Conservation (phyloP, 768 basidiomycete genomes). For the Tulasnella sp. region DNA sequence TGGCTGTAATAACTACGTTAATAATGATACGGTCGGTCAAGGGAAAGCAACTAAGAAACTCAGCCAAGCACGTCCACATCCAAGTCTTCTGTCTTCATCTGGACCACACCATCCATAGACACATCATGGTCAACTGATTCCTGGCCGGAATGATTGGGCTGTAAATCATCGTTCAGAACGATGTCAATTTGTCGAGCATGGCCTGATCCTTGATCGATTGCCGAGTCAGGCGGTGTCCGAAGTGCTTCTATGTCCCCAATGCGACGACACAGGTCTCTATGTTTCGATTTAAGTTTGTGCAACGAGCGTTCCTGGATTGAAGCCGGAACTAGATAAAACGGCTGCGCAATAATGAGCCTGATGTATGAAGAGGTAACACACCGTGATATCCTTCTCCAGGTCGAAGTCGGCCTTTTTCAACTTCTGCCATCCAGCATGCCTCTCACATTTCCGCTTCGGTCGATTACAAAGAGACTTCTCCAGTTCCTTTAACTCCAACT, state of each 20-base stretch:
- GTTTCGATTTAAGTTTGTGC: conserved; percentile 49
- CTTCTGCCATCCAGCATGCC: conserved; percentile 80
- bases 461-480: conserved; percentile 72
- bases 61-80: too few species aligned
- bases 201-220: background rate
- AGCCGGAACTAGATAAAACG: background rate
- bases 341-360: background rate
- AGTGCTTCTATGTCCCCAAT: conserved; percentile 52
- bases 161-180: too few species aligned
- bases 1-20: too few species aligned
- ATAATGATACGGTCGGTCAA: too few species aligned
- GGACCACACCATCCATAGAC: too few species aligned
- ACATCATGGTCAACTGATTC: too few species aligned
- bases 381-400: conserved; percentile 67
- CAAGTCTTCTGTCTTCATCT: too few species aligned
- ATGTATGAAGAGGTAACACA: background rate
- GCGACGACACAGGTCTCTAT: conserved; percentile 65
- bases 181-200: too few species aligned
- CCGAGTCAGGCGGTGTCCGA: conserved; percentile 5
- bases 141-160: too few species aligned
- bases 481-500: conserved; percentile 31
- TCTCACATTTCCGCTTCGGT: conserved; percentile 55
- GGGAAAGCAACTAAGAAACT: too few species aligned
- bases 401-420: conserved; percentile 60
- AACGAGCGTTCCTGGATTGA: conserved; percentile 17